phyloP scores from a whole-genome alignment of 495 filamentous ascomycete genomes.

The Trypethelium eluteriae region DNA sequence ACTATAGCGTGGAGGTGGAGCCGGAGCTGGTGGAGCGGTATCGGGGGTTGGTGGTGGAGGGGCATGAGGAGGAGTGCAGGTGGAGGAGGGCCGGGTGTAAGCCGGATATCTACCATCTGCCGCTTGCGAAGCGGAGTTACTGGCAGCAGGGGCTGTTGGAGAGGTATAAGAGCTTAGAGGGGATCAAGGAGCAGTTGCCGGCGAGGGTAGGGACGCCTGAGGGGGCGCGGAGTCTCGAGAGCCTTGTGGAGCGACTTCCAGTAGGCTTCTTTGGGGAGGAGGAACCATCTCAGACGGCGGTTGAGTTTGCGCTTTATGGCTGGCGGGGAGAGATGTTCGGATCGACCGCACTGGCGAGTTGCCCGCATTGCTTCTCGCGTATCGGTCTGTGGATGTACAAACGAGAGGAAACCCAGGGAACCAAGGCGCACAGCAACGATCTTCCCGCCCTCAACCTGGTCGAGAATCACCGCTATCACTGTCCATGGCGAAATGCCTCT shows the following conservation, averaged over 20 bases:
- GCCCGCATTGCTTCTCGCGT: constrained; percentile 76
- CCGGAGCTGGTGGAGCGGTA: constrained; percentile 73
- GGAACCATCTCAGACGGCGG: constrained; percentile 40
- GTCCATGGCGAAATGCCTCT: constrained; percentile 36
- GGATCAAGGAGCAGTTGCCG: constrained; percentile 11
- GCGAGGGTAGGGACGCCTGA: not conserved
- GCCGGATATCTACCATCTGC: constrained; percentile 39
- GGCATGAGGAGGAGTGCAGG: constrained; percentile 73
- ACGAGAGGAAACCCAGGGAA: constrained; percentile 28
- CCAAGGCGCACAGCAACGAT: constrained; percentile 33
- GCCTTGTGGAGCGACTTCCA: constrained; percentile 1
- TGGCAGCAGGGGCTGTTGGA: constrained; percentile 30
- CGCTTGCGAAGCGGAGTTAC: constrained; percentile 26
- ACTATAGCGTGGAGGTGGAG: constrained; percentile 31
- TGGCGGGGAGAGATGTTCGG: constrained; percentile 69
- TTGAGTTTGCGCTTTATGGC: constrained; percentile 72
- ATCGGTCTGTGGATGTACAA: constrained; percentile 94
- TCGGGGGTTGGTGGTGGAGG: constrained; percentile 57
- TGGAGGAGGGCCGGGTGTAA: constrained; percentile 83
- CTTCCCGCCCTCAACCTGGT: constrained; percentile 28
- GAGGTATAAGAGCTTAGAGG: constrained; percentile 27
- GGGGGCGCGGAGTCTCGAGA: not conserved
- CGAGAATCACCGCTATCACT: constrained; percentile 37
- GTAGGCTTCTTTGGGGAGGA: not conserved
- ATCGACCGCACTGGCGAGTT: constrained; percentile 60